Evolutionary conservation across 768 basidiomycete genomes (phyloP), one percentile per base, ranked within the genome.

Genomic region (Boletus rubropictus): DNA sequence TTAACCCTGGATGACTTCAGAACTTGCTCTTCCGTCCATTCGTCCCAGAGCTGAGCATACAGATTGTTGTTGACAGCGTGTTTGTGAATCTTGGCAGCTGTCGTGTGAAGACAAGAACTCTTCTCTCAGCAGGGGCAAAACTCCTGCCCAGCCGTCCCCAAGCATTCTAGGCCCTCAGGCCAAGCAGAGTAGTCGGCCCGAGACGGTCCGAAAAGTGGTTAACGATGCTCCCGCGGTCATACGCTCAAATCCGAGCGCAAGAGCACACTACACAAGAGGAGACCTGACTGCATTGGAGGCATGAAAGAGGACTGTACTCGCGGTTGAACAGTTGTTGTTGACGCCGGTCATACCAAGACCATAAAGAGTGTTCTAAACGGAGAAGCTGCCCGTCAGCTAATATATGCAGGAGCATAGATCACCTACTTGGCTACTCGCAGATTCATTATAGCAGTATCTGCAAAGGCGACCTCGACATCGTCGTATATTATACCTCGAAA

Each of bases 271-370:
- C 2, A 70, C 77, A 45, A 81, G 72, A 10, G 82, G 82, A 27
- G 74, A 73, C 59, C 82, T 86, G 32, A 91, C 78, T 8, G 79
- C 73, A 29, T 74, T 79, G 49, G 81, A 81, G 3, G 83, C 84
- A 32, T 84, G 76, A 61, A 76, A 84, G 11, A 90, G 71, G 11
- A 89, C 88, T 1, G 84, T 75, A 41, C 82, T 84, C 3, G 87
- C 86, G 1, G 86, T 89, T 2, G 87, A 82, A 55, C 87, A 89
- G 62, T 87, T 87, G 67, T 89, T 89, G 69, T 88, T 89, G 36
- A 92, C 89, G 38, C 78, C 73, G 0, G 87, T 90, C 62, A 90
- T 73, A 15, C 89, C 88, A 28, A 91, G 79, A 60, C 78, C 80
- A 66, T 90, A 89, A 24, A 91, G 67, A 6, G 85, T 78, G n/a